Percentiles rank a stretch among this genome's conserved stretches.
Conservation (phyloP, 345 rosid species). For the Salix caprea region DNA sequence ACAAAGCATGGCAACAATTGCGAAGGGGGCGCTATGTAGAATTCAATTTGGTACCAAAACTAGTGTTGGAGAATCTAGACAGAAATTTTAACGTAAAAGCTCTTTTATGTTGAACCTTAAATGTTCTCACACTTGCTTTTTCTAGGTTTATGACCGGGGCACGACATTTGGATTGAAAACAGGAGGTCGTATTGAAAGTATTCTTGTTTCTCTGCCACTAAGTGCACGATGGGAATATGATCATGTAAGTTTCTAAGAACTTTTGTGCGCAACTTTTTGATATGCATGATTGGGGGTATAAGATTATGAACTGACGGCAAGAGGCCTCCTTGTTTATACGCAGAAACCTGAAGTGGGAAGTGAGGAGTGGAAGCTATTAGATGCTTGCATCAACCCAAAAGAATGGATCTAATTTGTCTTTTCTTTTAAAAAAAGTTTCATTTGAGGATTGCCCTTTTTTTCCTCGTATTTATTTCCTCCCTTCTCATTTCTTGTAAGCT, state of each 20-base stretch:
- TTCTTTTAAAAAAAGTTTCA: background rate
- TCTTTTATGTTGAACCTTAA: slow-evolving; percentile 4
- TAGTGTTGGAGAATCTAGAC: background rate
- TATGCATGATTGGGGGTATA: background rate
- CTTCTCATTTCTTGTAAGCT: background rate
- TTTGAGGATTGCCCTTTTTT: background rate
- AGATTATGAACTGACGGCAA: slow-evolving; percentile 1
- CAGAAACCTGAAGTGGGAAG: slow-evolving; percentile 96
- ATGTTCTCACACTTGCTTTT: slow-evolving; percentile 4
- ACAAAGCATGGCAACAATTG: slow-evolving; percentile 96
- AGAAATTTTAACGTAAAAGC: background rate
- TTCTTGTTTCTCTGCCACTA: slow-evolving; percentile 91
- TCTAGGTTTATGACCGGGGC: slow-evolving; percentile 90
- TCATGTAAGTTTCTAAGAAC: slow-evolving; percentile 51
- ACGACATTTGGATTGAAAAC: slow-evolving; percentile 98
- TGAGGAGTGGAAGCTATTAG: slow-evolving; percentile 94
- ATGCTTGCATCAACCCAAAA: slow-evolving; percentile 95
- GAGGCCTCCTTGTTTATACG: background rate
- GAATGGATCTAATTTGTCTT: slow-evolving; percentile 58
- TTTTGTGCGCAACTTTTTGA: background rate
- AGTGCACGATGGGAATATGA: slow-evolving; percentile 97
- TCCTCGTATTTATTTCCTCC: too few species aligned
- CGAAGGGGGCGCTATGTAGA: slow-evolving; percentile 96
- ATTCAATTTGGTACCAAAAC: slow-evolving; percentile 74
- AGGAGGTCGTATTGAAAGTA: slow-evolving; percentile 94